These are phyloP conservation scores for Liquidambar formosana DNA, from an alignment of 164 flowering plant species.

Conservation along the genomic window DNA sequence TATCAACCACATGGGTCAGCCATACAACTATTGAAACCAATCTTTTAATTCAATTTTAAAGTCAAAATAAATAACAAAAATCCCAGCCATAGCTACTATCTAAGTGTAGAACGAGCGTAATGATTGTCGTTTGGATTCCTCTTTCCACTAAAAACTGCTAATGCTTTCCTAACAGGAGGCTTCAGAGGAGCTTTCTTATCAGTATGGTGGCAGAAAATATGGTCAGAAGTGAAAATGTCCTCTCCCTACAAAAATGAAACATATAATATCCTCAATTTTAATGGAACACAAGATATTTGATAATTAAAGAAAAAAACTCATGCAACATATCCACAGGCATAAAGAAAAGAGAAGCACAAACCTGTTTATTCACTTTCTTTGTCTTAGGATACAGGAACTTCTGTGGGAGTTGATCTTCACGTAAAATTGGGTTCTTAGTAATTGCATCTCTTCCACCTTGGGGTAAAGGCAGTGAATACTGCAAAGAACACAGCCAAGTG, in stretches of 20 bases:
- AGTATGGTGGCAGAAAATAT: constrained; percentile 49
- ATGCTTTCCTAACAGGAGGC: constrained; percentile 77
- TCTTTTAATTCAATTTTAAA: no score
- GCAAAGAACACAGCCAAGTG: constrained; percentile 19
- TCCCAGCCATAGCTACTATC: no score
- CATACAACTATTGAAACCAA: no score
- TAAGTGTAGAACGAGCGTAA: constrained; percentile 49
- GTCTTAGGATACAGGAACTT: constrained; percentile 73
- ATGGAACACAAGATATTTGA: background rate
- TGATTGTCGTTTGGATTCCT: constrained; percentile 91
- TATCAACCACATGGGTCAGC: no score
- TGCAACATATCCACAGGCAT: no score
- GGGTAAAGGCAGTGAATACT: constrained; percentile 92
- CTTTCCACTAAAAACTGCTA: constrained; percentile 70
- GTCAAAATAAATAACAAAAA: no score
- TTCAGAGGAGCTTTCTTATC: constrained; percentile 60
- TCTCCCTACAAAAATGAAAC: constrained; percentile 38
- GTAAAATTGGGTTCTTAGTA: constrained; percentile 75
- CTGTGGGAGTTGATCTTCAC: constrained; percentile 96
- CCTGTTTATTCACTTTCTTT: constrained; percentile 67
- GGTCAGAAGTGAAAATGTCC: constrained; percentile 46
- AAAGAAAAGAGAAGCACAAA: constrained; percentile 14
- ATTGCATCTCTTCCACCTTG: constrained; percentile 95
- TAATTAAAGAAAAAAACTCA: background rate
- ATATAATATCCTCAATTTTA: background rate